Evolutionary conservation across 768 basidiomycete genomes (phyloP).

Genomic region (Mycena venus): DNA sequence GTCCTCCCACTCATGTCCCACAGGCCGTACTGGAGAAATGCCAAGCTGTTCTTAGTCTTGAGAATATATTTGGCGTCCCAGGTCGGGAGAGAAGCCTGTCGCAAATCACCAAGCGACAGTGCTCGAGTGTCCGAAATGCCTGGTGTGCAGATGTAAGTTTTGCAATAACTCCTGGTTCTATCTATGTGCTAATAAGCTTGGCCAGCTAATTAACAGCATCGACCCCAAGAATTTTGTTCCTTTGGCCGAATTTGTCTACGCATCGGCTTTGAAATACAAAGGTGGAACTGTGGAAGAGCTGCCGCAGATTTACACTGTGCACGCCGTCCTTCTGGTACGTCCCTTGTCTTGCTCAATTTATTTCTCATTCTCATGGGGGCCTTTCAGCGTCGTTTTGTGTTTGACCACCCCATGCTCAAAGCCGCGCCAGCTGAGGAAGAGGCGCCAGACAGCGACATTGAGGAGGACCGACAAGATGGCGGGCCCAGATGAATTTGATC

Average conservation of each 20-base stretch:
- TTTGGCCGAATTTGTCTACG: neutral
- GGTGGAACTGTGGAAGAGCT: neutral
- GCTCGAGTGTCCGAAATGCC: constrained; percentile 1
- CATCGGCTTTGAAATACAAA: neutral
- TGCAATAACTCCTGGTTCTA: neutral
- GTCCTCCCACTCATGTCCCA: neutral
- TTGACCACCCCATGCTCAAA: neutral
- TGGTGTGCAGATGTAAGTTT: neutral
- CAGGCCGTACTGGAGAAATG: neutral
- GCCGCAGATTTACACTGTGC: neutral
- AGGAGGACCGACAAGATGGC: too few species aligned
- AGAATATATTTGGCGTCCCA: neutral
- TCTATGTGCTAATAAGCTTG: neutral
- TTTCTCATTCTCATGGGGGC: neutral
- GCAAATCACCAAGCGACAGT: neutral
- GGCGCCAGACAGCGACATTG: neutral
- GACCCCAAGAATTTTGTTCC: neutral
- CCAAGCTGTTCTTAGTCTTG: neutral
- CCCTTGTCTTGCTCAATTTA: neutral
- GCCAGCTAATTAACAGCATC: neutral
- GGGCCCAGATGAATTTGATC: too few species aligned
- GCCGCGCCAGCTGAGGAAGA: neutral
- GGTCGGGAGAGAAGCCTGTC: neutral
- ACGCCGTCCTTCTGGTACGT: neutral
- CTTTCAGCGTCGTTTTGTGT: neutral